Evolutionary conservation across 352 stramenopile genomes (phyloP).

Genomic region (Pythium folliculosum): DNA sequence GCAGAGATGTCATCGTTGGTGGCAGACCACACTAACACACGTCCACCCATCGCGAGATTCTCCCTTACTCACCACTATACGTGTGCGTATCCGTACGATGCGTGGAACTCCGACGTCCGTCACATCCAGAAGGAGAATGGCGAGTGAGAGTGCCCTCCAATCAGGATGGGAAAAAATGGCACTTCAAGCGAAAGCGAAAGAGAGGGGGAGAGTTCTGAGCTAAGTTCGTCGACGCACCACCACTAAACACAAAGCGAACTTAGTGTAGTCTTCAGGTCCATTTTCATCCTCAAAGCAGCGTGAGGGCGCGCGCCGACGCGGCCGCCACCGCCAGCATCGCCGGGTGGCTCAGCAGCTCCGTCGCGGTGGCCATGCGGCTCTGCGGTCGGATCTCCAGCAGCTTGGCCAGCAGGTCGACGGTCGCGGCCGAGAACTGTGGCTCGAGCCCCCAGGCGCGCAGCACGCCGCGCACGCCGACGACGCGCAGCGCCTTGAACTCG

Average conservation of each 20-base stretch:
- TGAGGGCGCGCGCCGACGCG: neutral
- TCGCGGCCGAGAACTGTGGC: slow-evolving; percentile 26
- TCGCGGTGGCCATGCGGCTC: slow-evolving; percentile 28
- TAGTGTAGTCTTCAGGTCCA: neutral
- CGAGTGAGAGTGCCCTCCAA: neutral
- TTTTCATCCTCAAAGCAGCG: neutral
- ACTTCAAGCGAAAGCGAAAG: too few species aligned
- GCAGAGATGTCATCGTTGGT: too few species aligned
- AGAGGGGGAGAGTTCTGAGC: too few species aligned
- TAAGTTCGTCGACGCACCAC: neutral
- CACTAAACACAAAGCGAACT: too few species aligned
- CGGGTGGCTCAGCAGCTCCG: slow-evolving; percentile 28
- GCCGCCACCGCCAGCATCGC: neutral
- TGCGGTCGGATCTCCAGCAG: slow-evolving; percentile 40
- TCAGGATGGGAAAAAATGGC: too few species aligned
- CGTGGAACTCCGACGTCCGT: neutral
- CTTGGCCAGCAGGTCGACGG: slow-evolving; percentile 30
- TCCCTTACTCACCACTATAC: neutral
- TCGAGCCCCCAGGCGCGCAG: slow-evolving; percentile 50
- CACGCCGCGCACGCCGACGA: slow-evolving; percentile 42
- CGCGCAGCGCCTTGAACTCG: slow-evolving; percentile 34
- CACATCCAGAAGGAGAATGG: neutral
- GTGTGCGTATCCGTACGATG: neutral
- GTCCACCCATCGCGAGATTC: too few species aligned
- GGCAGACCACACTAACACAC: too few species aligned